Percentiles rank a stretch among this genome's conserved stretches.
phyloP scores from a whole-genome alignment of 2,329 filamentous ascomycete genomes.

The Neocucurbitaria cava region DNA sequence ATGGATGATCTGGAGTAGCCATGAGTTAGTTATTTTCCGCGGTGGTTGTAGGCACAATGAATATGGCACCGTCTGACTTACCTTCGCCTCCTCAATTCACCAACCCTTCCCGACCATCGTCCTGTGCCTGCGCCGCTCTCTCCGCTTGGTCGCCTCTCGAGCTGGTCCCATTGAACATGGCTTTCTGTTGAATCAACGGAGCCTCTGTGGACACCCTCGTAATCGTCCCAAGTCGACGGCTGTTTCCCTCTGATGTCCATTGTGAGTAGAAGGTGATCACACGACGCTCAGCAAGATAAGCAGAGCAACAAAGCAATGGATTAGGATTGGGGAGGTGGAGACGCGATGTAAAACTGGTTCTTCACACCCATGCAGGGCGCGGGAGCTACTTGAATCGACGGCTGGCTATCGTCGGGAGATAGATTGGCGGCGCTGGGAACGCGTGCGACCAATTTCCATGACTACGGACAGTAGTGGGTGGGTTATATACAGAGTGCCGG shows the following conservation, averaged over 20 bases:
- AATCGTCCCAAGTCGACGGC: slow-evolving; percentile 56
- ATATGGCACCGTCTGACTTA: slow-evolving; percentile 22
- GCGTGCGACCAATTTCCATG: slow-evolving; percentile 18
- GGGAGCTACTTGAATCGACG: slow-evolving; percentile 40
- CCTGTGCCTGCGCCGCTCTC: slow-evolving; percentile 39
- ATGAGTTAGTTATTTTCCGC: no score
- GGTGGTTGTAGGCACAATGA: no score
- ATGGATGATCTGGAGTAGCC: slow-evolving; percentile 52
- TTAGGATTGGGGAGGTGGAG: slow-evolving; percentile 17
- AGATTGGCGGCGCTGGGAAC: slow-evolving; percentile 26
- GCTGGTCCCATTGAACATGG: slow-evolving; percentile 49
- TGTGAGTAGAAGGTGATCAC: slow-evolving; percentile 8
- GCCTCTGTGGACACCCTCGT: slow-evolving; percentile 52
- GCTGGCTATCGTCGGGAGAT: slow-evolving; percentile 37
- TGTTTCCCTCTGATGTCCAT: slow-evolving; percentile 51
- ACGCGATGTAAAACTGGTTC: slow-evolving; percentile 25
- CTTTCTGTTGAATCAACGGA: slow-evolving; percentile 51
- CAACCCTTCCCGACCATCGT: slow-evolving; percentile 26
- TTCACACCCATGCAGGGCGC: slow-evolving; percentile 35
- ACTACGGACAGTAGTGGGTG: neutral
- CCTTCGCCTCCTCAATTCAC: slow-evolving; percentile 48
- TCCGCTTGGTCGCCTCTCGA: slow-evolving; percentile 38
- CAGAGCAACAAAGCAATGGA: slow-evolving; percentile 2
- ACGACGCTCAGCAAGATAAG: slow-evolving; percentile 6
- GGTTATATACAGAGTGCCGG: slow-evolving; percentile 15